Evolutionary conservation across 805 yeast species (phyloP), one percentile per base, ranked within the genome.

Genomic region (Suhomyces sp.): DNA sequence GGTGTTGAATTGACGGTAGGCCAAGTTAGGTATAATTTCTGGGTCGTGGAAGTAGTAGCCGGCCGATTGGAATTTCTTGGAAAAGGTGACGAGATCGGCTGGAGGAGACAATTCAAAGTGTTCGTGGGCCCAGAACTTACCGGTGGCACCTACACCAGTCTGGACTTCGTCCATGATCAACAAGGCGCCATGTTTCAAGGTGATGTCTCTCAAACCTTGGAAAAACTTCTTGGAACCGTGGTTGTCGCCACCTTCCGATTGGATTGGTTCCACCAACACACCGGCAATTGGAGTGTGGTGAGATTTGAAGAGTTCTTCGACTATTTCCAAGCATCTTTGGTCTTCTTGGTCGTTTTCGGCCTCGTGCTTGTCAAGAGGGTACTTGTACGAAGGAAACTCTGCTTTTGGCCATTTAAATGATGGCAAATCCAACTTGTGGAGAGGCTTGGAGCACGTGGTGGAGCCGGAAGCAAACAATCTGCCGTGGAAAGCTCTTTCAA

Each of bases 391-490:
- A 57, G 98, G 98, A 77, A 85, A 92, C 57, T 89, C 90, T 51
- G 97, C 97, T 69, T 88, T 91, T 66, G 98, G 98, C 97, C 97
- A 92, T 65, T 89, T 83, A 77, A 92, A 92, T 6, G 96, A 84
- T 55, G 98, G 98, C 73, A 93, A 77, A 71, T 86, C 92, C 70
- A 92, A 76, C 76, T 93, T 92, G 79, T 92, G 98, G 61, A 93
- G 82, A 59, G 97, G 97, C 78, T 90, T 93, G 52, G 97, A 90
- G 69, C 96, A 84, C 39, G 98, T 92, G 58, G 89, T 83, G 6
- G 97, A 87, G 43, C 89, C 91, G 50, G 96, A 82, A 21, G 97
- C 98, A 74, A 92, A 90, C 57, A 91, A 74, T 73, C 98, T 84
- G 58, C 98, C 98, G 68, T 92, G 98, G 87, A 92, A 93, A 27